Conservation (phyloP, 2,329 filamentous ascomycete species). For the Fusarium bulbicola region DNA sequence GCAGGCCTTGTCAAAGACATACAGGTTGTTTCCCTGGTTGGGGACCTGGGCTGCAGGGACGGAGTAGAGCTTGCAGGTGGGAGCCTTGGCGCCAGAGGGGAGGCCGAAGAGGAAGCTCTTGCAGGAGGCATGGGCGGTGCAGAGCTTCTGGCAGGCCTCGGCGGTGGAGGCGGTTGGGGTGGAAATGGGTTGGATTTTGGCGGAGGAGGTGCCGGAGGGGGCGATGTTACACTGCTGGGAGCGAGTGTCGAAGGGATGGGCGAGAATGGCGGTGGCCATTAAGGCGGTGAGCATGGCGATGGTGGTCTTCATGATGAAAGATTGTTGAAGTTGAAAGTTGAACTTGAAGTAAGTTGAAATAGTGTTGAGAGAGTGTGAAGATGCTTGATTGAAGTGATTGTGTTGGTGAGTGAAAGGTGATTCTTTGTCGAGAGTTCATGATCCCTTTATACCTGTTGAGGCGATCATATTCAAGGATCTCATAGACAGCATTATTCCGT, state of each 20-base stretch:
- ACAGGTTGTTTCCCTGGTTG: background rate
- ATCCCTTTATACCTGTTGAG: background rate
- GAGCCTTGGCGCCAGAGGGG: background rate
- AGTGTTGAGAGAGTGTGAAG: background rate
- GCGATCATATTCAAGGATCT: background rate
- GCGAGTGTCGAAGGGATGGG: conserved; percentile 13
- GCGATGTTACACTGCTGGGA: conserved; percentile 27
- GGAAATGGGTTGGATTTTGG: conserved; percentile 5
- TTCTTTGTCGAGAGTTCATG: background rate
- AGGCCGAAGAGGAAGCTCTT: conserved; percentile 16
- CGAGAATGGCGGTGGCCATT: conserved; percentile 17
- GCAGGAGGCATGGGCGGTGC: background rate
- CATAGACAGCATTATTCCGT: background rate
- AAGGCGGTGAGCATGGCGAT: conserved; percentile 22
- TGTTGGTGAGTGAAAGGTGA: background rate
- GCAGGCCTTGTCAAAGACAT: conserved; percentile 11
- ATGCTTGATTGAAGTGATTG: background rate
- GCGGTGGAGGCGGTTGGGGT: background rate
- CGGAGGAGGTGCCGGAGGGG: background rate
- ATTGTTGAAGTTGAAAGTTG: background rate
- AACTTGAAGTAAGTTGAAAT: background rate
- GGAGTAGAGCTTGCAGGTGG: background rate
- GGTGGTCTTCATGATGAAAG: conserved; percentile 25
- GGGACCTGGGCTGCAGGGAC: conserved; percentile 1
- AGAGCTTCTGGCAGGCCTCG: conserved; percentile 1